A percentile compares a stretch with the other conserved stretches of the same genome.
Conservation (phyloP, 2,329 filamentous ascomycete species). For the Proliferodiscus dingleyae region DNA sequence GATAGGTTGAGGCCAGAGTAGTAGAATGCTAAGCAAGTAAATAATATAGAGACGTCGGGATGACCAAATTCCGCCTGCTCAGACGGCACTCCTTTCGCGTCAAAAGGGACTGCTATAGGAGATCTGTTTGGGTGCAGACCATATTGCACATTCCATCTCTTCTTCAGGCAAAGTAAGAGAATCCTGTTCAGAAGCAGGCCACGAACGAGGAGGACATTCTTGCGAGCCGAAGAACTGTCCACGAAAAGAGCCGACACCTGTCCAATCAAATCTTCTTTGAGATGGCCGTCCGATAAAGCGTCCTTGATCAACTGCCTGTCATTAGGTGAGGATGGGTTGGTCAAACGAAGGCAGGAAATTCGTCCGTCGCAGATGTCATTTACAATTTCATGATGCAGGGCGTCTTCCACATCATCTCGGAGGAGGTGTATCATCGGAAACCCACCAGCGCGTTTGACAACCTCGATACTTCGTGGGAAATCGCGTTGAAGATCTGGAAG, state of each 20-base stretch:
- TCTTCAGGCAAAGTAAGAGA: conserved; percentile 40
- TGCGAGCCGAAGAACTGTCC: conserved; percentile 20
- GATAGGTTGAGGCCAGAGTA: conserved; percentile 49
- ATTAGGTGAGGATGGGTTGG: too few relatives aligned
- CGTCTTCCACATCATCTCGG: conserved; percentile 35
- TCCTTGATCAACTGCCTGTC: too few relatives aligned
- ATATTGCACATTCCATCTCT: conserved; percentile 58
- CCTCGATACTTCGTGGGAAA: conserved; percentile 40
- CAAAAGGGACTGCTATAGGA: conserved; percentile 62
- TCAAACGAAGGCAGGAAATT: too few relatives aligned
- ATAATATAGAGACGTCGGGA: conserved; percentile 57
- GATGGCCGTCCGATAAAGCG: conserved; percentile 19
- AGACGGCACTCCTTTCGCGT: conserved; percentile 67
- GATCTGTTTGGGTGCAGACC: conserved; percentile 49
- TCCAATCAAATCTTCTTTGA: conserved; percentile 25
- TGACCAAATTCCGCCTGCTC: conserved; percentile 70
- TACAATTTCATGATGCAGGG: conserved; percentile 30
- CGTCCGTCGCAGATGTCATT: conserved; percentile 32
- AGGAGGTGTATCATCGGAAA: conserved; percentile 48
- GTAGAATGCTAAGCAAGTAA: conserved; percentile 65
- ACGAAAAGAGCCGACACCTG: conserved; percentile 25
- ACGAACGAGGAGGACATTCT: conserved; percentile 45
- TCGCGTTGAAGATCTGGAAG: conserved; percentile 31
- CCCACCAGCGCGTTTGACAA: conserved; percentile 31
- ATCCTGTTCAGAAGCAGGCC: conserved; percentile 47